Conservation (phyloP, 306 rosid species). For the Hippophae gyantsensis region DNA sequence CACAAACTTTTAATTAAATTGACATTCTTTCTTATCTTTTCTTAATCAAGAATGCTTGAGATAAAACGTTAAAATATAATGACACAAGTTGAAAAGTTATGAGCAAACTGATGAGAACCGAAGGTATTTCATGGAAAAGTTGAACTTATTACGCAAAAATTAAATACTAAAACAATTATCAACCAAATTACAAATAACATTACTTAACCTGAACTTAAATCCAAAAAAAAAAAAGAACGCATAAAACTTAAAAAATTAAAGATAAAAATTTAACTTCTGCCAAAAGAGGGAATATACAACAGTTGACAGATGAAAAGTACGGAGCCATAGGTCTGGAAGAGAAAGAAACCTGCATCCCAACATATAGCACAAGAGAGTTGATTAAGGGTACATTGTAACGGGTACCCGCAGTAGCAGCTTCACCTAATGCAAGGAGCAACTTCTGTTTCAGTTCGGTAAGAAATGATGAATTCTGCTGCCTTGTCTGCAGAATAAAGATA, state of each 20-base stretch:
- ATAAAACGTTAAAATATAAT: no score
- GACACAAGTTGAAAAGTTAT: no score
- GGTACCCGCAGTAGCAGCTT: constrained; percentile 78
- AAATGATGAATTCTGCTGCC: constrained; percentile 58
- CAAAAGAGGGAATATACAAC: not conserved
- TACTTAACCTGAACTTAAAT: no score
- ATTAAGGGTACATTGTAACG: constrained; percentile 84
- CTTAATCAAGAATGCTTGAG: no score
- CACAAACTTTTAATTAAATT: no score
- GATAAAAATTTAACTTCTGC: not conserved
- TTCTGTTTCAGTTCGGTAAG: constrained; percentile 79
- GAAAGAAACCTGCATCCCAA: constrained; percentile 86
- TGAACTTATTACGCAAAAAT: no score
- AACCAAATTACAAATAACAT: no score
- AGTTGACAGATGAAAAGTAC: not conserved
- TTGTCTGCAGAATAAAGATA: constrained; percentile 48
- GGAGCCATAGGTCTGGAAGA: not conserved
- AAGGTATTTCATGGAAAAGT: no score
- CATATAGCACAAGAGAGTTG: constrained; percentile 87
- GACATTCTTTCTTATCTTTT: no score
- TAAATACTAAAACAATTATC: no score
- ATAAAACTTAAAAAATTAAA: not conserved
- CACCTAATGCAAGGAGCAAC: constrained; percentile 63
- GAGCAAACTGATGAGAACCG: no score
- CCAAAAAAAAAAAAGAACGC: not conserved